A percentile compares a stretch with the other conserved stretches of the same genome.
These are phyloP conservation scores for Beauveria varroae DNA, from an alignment of 2,329 filamentous ascomycete species.

Conservation along the genomic window DNA sequence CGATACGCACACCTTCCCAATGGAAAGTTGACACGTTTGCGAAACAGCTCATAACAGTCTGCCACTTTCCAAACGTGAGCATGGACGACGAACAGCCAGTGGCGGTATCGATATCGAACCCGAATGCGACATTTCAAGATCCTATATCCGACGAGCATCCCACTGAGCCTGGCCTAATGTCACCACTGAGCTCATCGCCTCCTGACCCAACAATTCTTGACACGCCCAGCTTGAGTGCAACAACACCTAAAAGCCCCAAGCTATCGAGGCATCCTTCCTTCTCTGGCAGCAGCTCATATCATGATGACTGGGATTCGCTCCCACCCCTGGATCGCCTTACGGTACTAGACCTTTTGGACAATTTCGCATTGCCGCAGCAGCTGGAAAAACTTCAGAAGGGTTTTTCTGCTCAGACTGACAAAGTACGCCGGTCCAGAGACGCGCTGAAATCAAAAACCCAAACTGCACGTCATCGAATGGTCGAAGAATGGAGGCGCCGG, in stretches of 20 bases:
- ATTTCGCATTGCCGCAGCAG: slow-evolving; percentile 81
- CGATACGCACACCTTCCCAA: not conserved
- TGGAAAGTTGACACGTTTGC: not conserved
- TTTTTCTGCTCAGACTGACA: slow-evolving; percentile 74
- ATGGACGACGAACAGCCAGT: slow-evolving; percentile 20
- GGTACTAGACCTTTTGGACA: slow-evolving; percentile 89
- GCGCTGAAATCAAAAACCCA: slow-evolving; percentile 68
- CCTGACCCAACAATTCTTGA: slow-evolving; percentile 37
- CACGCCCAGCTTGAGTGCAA: slow-evolving; percentile 43
- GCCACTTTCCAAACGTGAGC: not conserved
- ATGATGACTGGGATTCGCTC: slow-evolving; percentile 81
- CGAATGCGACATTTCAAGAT: slow-evolving; percentile 29
- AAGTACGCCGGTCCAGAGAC: slow-evolving; percentile 74
- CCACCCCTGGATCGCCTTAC: slow-evolving; percentile 84
- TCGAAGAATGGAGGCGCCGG: slow-evolving; percentile 85
- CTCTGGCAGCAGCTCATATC: slow-evolving; percentile 76
- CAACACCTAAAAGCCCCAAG: slow-evolving; percentile 40
- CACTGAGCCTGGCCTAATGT: slow-evolving; percentile 33
- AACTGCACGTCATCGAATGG: slow-evolving; percentile 77
- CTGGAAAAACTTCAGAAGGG: slow-evolving; percentile 85
- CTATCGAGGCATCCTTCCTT: slow-evolving; percentile 74
- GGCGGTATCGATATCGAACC: slow-evolving; percentile 18
- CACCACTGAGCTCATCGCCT: slow-evolving; percentile 36
- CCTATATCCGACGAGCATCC: slow-evolving; percentile 30
- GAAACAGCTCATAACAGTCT: not conserved